A percentile compares a stretch with the other conserved stretches of the same genome.
These are phyloP conservation scores for Pythium chondricola DNA, from an alignment of 352 stramenopile species.

Conservation along the genomic window DNA sequence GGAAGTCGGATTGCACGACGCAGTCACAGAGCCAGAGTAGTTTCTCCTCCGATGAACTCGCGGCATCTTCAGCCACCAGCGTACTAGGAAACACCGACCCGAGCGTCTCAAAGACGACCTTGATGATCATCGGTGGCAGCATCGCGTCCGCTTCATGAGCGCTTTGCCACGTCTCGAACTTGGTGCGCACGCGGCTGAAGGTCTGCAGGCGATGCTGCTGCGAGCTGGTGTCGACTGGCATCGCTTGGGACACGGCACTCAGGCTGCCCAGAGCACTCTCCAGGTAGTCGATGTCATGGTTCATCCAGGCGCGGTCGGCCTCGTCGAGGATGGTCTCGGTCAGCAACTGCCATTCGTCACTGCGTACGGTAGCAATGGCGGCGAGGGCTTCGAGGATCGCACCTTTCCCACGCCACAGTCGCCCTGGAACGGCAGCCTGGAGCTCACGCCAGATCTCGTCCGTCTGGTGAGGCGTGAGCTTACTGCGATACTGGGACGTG, in stretches of 20 bases:
- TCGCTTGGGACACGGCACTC: conserved; percentile 31
- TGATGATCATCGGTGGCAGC: conserved; percentile 60
- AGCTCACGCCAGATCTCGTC: conserved; percentile 48
- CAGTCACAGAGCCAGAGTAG: conserved; percentile 48
- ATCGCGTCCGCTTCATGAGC: not conserved
- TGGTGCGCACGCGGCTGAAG: conserved; percentile 26
- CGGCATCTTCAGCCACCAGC: conserved; percentile 1
- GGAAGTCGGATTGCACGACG: conserved; percentile 28
- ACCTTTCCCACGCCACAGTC: conserved; percentile 73
- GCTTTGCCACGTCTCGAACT: conserved; percentile 23
- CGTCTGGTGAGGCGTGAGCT: conserved; percentile 34
- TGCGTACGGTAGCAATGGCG: conserved; percentile 24
- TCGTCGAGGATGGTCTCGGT: conserved; percentile 46
- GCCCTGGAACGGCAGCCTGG: conserved; percentile 45
- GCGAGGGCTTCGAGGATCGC: conserved; percentile 69
- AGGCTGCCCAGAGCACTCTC: conserved; percentile 59
- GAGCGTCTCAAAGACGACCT: conserved; percentile 68
- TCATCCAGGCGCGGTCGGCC: conserved; percentile 52
- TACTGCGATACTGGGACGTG: conserved; percentile 31
- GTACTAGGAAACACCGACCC: conserved; percentile 16
- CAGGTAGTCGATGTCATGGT: conserved; percentile 60
- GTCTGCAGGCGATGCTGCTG: conserved; percentile 27
- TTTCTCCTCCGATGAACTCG: conserved; percentile 13
- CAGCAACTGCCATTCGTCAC: conserved; percentile 23
- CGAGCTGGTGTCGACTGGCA: conserved; percentile 17